These are phyloP conservation scores for Castanea crenata DNA, from an alignment of 306 rosid genomes.

Conservation along the genomic window DNA sequence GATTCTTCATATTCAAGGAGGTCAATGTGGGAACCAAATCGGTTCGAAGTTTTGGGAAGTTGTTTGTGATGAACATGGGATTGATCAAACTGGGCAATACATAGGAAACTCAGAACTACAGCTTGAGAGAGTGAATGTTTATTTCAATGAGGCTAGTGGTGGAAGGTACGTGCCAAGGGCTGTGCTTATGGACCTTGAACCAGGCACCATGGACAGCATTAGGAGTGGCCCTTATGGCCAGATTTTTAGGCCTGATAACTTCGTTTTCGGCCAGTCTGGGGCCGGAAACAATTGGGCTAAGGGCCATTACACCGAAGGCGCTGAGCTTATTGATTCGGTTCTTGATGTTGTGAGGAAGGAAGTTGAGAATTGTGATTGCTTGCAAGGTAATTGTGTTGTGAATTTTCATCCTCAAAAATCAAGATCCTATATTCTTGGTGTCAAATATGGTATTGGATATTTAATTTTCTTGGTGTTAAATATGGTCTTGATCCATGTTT, in stretches of 20 bases:
- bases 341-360: constrained; percentile 43
- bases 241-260: constrained; percentile 72
- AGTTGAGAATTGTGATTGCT: constrained; percentile 39
- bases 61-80: constrained; percentile 66
- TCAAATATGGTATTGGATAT: too few relatives aligned
- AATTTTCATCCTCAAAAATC: background rate
- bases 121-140: constrained; percentile 55
- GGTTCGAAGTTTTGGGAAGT: constrained; percentile 71
- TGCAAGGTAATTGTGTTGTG: constrained; percentile 32
- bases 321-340: constrained; percentile 36
- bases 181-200: constrained; percentile 81
- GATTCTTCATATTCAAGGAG: constrained; percentile 78
- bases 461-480: too few relatives aligned
- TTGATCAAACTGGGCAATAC: constrained; percentile 50
- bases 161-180: constrained; percentile 75
- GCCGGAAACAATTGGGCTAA: constrained; percentile 72
- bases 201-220: constrained; percentile 72
- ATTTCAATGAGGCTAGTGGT: constrained; percentile 56
- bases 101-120: constrained; percentile 46
- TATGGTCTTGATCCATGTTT: background rate
- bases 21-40: constrained; percentile 77
- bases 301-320: constrained; percentile 57
- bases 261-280: constrained; percentile 67
- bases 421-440: too few relatives aligned
- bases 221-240: constrained; percentile 62